These are phyloP conservation scores for Colletotrichum sp. DNA, from an alignment of 2,329 filamentous ascomycete genomes.

Conservation along the genomic window DNA sequence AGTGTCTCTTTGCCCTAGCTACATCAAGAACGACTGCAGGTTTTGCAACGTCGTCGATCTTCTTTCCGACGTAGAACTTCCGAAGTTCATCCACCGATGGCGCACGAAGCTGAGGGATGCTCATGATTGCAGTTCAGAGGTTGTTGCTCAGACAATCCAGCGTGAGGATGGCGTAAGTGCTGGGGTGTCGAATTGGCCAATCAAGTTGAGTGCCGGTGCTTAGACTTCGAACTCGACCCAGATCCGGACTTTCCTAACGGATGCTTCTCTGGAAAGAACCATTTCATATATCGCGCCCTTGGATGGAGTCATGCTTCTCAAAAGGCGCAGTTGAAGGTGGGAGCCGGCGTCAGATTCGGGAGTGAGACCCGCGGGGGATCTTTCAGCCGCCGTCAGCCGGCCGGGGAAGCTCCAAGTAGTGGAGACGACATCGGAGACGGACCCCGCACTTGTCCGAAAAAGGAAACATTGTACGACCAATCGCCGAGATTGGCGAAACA, in stretches of 20 bases:
- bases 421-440: neutral
- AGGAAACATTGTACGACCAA: neutral
- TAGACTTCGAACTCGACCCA: rapidly evolving
- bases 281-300: neutral
- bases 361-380: neutral
- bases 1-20: slow-evolving; percentile 58
- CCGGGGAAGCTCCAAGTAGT: neutral
- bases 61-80: slow-evolving; percentile 29
- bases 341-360: neutral
- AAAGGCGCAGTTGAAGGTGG: neutral
- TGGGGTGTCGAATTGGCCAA: neutral
- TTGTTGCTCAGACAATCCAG: neutral
- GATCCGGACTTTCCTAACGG: neutral
- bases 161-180: neutral
- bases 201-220: neutral
- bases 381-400: neutral
- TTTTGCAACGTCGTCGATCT: slow-evolving; percentile 44
- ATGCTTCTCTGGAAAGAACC: neutral
- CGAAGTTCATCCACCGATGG: slow-evolving; percentile 15
- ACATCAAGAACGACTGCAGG: slow-evolving; percentile 62
- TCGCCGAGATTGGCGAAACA: neutral
- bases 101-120: slow-evolving; percentile 23
- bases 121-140: neutral
- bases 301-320: neutral
- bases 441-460: slow-evolving; percentile 4